These are phyloP conservation scores for Vitis hybrid DNA, from an alignment of 177 flowering plant genomes.

Conservation along the genomic window DNA sequence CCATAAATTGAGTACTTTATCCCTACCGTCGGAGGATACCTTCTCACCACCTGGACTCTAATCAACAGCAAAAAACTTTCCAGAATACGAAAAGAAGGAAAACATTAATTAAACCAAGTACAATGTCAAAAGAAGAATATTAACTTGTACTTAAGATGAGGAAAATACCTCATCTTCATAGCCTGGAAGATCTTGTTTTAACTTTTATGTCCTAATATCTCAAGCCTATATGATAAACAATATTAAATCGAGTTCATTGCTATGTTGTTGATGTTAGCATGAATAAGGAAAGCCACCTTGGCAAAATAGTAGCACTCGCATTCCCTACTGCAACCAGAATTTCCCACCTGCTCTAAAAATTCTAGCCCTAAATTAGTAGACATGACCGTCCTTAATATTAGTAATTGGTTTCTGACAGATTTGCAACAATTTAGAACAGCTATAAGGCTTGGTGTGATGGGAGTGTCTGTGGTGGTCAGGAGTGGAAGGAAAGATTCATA, in stretches of 20 bases:
- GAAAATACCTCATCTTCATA: slow-evolving; percentile 88
- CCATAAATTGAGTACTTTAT: slow-evolving; percentile 82
- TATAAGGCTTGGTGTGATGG: too few species aligned
- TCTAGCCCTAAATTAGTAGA: too few species aligned
- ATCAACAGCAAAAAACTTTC: slow-evolving; percentile 90
- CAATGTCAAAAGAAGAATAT: neutral
- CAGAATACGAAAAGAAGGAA: neutral
- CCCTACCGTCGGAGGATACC: slow-evolving; percentile 95
- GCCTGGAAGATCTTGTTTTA: slow-evolving; percentile 96
- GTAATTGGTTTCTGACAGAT: too few species aligned
- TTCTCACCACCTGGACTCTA: slow-evolving; percentile 99
- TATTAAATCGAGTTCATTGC: neutral
- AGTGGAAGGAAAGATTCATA: too few species aligned
- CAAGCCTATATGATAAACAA: slow-evolving; percentile 55
- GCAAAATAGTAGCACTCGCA: too few species aligned
- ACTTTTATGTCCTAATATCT: slow-evolving; percentile 80
- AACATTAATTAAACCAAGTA: neutral
- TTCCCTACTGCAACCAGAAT: too few species aligned
- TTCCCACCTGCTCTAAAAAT: too few species aligned
- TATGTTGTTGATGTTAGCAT: neutral
- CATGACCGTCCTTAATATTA: too few species aligned
- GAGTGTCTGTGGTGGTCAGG: too few species aligned
- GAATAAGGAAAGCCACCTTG: neutral
- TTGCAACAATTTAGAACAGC: too few species aligned
- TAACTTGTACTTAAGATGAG: neutral